phyloP scores from a whole-genome alignment of 768 basidiomycete species.

The Amanita rimosa region DNA sequence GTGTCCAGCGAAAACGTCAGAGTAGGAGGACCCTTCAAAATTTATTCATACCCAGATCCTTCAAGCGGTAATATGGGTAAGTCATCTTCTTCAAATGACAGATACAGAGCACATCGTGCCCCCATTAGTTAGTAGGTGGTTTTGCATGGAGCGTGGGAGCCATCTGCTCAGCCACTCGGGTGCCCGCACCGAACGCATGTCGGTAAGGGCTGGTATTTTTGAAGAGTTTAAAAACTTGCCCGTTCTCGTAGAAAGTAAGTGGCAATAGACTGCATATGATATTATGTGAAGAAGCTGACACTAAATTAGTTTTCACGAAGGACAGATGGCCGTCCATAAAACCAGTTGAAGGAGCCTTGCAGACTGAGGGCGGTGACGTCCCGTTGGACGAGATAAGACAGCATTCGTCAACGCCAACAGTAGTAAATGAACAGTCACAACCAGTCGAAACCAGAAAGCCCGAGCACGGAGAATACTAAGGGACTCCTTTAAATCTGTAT shows the following conservation, averaged over 20 bases:
- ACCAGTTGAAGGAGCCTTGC: not conserved
- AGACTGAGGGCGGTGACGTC: not conserved
- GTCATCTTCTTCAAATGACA: not conserved
- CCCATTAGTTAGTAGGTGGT: slow-evolving; percentile 1
- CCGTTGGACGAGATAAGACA: not conserved
- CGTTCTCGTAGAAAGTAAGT: not conserved
- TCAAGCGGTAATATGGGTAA: not conserved
- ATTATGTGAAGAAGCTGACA: not conserved
- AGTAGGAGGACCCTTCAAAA: not conserved
- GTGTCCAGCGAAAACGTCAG: not conserved
- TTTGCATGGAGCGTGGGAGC: slow-evolving; percentile 2
- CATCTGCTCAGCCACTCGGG: not conserved
- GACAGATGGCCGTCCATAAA: slow-evolving; percentile 2
- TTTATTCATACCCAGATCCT: not conserved
- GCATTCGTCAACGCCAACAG: too few species aligned
- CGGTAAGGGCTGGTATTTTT: not conserved
- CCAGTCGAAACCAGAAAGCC: too few species aligned
- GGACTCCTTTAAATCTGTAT: too few species aligned
- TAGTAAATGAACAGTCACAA: too few species aligned
- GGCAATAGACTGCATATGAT: not conserved
- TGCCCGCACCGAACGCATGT: not conserved
- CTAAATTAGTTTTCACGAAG: not conserved
- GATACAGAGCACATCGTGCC: not conserved
- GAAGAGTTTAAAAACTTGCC: slow-evolving; percentile 1
- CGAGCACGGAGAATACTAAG: too few species aligned